Conservation (phyloP, 345 rosid genomes). For the Boechera divaricarpa region DNA sequence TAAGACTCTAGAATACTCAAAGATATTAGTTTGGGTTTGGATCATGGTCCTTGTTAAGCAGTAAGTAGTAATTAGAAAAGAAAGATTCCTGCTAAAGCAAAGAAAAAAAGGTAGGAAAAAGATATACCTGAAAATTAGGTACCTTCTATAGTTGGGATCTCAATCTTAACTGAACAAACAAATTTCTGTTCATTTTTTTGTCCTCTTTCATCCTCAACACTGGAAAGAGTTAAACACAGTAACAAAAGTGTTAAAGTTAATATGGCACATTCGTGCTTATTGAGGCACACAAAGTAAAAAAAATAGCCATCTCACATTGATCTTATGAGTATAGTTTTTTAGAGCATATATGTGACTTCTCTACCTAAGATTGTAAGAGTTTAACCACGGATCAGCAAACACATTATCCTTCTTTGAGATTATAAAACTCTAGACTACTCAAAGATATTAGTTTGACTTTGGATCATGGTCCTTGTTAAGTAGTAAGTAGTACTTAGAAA, state of each 20-base stretch:
- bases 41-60: neutral
- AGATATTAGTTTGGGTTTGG: neutral
- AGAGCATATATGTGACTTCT: neutral
- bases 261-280: neutral
- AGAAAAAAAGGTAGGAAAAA: neutral
- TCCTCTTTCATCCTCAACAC: slow-evolving; percentile 57
- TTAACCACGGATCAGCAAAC: neutral
- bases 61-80: neutral
- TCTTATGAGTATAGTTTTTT: neutral
- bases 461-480: neutral
- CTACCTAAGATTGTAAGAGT: neutral
- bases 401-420: neutral
- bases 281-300: neutral
- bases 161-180: slow-evolving; percentile 53
- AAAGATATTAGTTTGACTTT: neutral
- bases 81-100: neutral
- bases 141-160: slow-evolving; percentile 48
- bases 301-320: neutral
- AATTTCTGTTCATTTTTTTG: neutral
- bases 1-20: neutral
- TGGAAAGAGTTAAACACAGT: slow-evolving; percentile 30
- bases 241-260: neutral
- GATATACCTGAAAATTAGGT: slow-evolving; percentile 26
- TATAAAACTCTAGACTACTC: slow-evolving; percentile 11
- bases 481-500: neutral